A percentile compares a stretch with the other conserved stretches of the same genome.
These are phyloP conservation scores for Clonostachys rosea DNA, from an alignment of 2,329 filamentous ascomycete species.

Conservation along the genomic window DNA sequence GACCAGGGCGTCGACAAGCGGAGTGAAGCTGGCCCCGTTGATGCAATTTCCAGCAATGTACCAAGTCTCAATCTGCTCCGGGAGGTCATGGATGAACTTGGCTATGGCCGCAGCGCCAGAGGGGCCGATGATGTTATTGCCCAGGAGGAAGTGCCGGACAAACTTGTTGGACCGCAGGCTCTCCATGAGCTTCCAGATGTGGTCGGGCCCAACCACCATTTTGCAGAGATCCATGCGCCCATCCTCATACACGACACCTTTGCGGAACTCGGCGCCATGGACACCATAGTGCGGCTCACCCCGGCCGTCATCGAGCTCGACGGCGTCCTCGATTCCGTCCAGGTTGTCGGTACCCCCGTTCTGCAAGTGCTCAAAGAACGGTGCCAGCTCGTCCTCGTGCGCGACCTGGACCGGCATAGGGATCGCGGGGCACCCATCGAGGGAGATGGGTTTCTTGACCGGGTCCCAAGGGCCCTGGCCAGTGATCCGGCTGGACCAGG, in stretches of 20 bases:
- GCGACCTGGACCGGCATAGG: slow-evolving; percentile 26
- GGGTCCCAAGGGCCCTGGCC: slow-evolving; percentile 26
- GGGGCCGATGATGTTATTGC: slow-evolving; percentile 49
- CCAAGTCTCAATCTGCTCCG: slow-evolving; percentile 47
- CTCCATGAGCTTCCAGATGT: slow-evolving; percentile 44
- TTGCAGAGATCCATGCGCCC: slow-evolving; percentile 50
- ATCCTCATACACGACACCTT: slow-evolving; percentile 42
- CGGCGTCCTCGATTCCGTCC: slow-evolving; percentile 13
- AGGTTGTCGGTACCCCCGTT: slow-evolving; percentile 18
- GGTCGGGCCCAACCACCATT: slow-evolving; percentile 46
- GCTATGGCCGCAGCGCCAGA: slow-evolving; percentile 39
- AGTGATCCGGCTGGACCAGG: slow-evolving; percentile 24
- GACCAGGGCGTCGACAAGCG: slow-evolving; percentile 38
- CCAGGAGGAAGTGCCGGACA: slow-evolving; percentile 45
- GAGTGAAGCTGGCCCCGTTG: slow-evolving; percentile 30
- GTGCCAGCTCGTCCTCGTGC: slow-evolving; percentile 19
- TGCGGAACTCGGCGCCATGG: slow-evolving; percentile 25
- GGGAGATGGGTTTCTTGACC: slow-evolving; percentile 18
- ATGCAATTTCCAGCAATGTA: slow-evolving; percentile 52
- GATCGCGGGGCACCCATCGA: slow-evolving; percentile 19
- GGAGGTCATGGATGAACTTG: slow-evolving; percentile 36
- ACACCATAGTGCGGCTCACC: slow-evolving; percentile 28
- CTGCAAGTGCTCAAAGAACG: slow-evolving; percentile 24
- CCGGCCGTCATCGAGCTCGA: slow-evolving; percentile 23
- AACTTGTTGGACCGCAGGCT: slow-evolving; percentile 39